phyloP scores from a whole-genome alignment of 108 stramenopile genomes.

The Aurantiochytrium sp. region DNA sequence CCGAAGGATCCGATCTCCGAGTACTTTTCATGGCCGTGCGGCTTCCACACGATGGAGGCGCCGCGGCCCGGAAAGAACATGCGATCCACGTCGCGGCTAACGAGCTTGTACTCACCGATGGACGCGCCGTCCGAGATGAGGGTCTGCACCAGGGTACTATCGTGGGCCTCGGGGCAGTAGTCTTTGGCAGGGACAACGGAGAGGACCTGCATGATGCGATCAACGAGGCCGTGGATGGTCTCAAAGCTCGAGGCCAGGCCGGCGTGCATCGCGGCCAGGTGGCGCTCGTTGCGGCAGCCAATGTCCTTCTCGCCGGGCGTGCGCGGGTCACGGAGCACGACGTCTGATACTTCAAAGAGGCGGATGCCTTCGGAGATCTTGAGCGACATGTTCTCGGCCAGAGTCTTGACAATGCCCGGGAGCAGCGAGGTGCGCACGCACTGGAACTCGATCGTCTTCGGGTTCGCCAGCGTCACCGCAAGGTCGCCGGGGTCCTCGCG shows the following conservation, averaged over 20 bases:
- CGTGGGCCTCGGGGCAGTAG: background rate
- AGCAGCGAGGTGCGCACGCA: constrained; percentile 91
- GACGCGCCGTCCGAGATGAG: background rate
- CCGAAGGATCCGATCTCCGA: constrained; percentile 82
- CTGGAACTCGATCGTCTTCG: constrained; percentile 93
- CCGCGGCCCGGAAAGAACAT: constrained; percentile 93
- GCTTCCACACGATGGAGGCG: constrained; percentile 78
- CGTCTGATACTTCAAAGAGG: constrained; percentile 90
- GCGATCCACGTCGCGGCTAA: constrained; percentile 38
- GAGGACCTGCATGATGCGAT: constrained; percentile 85
- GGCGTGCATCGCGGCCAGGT: constrained; percentile 81
- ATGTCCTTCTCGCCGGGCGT: constrained; percentile 71
- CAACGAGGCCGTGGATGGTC: constrained; percentile 93
- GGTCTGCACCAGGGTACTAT: background rate
- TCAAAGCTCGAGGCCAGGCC: constrained; percentile 95
- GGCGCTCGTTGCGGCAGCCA: constrained; percentile 81
- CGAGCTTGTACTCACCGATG: constrained; percentile 43
- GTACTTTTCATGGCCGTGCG: constrained; percentile 49
- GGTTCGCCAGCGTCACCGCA: constrained; percentile 87
- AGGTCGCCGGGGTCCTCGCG: constrained; percentile 52
- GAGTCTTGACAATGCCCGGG: constrained; percentile 88
- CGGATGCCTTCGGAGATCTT: constrained; percentile 74
- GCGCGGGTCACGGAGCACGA: constrained; percentile 78
- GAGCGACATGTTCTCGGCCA: constrained; percentile 77
- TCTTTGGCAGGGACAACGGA: constrained; percentile 65